Conservation (phyloP, 2,329 filamentous ascomycete genomes). For the Rhinocladiella similis region DNA sequence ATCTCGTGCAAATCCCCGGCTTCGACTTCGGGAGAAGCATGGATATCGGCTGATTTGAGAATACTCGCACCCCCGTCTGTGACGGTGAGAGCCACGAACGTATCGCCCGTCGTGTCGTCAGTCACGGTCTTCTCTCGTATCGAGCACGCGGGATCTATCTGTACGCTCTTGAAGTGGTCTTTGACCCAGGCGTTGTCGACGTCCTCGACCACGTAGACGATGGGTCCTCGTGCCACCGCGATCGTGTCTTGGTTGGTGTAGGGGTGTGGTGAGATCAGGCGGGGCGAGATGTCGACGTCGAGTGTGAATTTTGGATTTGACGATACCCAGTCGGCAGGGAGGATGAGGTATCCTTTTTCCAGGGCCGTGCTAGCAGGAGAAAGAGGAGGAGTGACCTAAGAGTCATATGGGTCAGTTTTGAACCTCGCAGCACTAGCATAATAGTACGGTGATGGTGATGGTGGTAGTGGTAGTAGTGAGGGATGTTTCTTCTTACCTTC, state of each 20-base stretch:
- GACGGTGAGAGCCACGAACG: slow-evolving; percentile 16
- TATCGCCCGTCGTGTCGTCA: slow-evolving; percentile 10
- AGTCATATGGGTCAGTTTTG: background rate
- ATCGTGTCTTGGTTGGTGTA: slow-evolving; percentile 58
- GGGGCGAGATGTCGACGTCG: slow-evolving; percentile 48
- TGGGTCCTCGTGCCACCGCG: slow-evolving; percentile 56
- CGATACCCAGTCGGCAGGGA: slow-evolving; percentile 44
- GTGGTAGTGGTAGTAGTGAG: too few species aligned
- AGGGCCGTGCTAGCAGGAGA: slow-evolving; percentile 29
- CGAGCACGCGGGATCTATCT: slow-evolving; percentile 18
- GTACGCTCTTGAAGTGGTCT: slow-evolving; percentile 53
- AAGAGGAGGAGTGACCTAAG: slow-evolving; percentile 33
- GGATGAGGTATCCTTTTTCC: slow-evolving; percentile 52
- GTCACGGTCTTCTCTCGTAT: slow-evolving; percentile 7
- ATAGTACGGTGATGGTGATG: too few species aligned
- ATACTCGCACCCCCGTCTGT: slow-evolving; percentile 7
- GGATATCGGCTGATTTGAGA: background rate
- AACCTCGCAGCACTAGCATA: background rate
- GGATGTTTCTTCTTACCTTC: slow-evolving; percentile 32
- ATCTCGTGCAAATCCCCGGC: background rate
- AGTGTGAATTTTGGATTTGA: slow-evolving; percentile 47
- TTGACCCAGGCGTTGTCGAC: slow-evolving; percentile 57
- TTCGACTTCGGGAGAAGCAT: slow-evolving; percentile 7
- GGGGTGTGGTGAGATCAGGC: slow-evolving; percentile 55
- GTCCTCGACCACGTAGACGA: slow-evolving; percentile 64